Conservation (phyloP, 495 filamentous ascomycete genomes). For the Trichoderma virens region DNA sequence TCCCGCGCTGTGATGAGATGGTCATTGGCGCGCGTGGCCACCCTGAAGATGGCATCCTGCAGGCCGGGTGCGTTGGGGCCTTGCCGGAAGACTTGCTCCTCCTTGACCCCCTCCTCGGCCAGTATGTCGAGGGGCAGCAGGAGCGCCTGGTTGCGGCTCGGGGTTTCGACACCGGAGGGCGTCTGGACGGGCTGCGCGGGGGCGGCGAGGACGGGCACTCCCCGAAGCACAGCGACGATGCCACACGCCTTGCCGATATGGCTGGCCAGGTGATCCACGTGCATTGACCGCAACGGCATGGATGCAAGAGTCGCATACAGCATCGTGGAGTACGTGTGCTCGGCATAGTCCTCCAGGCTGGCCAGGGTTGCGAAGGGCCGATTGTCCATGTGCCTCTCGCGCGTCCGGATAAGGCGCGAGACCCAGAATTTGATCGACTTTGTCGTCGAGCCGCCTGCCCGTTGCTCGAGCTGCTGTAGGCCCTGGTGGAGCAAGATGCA, state of each 20-base stretch:
- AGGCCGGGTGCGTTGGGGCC: slow-evolving; percentile 70
- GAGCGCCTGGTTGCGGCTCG: slow-evolving; percentile 31
- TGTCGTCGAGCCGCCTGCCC: slow-evolving; percentile 41
- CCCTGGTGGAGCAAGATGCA: slow-evolving; percentile 73
- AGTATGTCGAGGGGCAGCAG: slow-evolving; percentile 84
- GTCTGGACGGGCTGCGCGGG: slow-evolving; percentile 50
- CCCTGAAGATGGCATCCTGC: slow-evolving; percentile 80
- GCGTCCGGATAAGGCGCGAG: slow-evolving; percentile 62
- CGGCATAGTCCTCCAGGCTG: slow-evolving; percentile 77
- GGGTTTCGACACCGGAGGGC: slow-evolving; percentile 28
- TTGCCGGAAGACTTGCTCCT: slow-evolving; percentile 81
- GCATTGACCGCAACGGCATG: slow-evolving; percentile 66
- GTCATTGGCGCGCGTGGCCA: slow-evolving; percentile 89
- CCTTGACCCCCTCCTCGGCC: slow-evolving; percentile 66
- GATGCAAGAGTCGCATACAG: slow-evolving; percentile 79
- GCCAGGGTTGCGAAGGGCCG: slow-evolving; percentile 67
- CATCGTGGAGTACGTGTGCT: slow-evolving; percentile 90
- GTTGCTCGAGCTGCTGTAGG: slow-evolving; percentile 50
- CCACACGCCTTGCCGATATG: slow-evolving; percentile 93
- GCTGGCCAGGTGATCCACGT: slow-evolving; percentile 85
- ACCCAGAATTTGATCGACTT: slow-evolving; percentile 76
- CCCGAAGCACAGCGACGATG: slow-evolving; percentile 74
- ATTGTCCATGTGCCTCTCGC: slow-evolving; percentile 78
- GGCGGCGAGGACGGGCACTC: slow-evolving; percentile 76
- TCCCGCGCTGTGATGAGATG: slow-evolving; percentile 89